These are phyloP conservation scores for Boletellus deceptivus DNA, from an alignment of 1,284 basidiomycete genomes.

Conservation along the genomic window DNA sequence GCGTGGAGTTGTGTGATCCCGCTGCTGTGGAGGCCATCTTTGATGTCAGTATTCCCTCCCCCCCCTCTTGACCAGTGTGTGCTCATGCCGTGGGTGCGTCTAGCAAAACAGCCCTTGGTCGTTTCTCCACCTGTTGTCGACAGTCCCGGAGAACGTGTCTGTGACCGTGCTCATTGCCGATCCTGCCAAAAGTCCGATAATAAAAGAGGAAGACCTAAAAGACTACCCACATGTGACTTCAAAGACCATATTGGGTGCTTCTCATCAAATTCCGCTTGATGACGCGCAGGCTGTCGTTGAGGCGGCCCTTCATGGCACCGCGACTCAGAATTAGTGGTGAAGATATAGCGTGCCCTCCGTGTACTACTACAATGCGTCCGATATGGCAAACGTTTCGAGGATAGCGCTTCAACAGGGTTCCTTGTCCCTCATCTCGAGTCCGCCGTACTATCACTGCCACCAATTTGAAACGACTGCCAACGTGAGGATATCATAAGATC, in stretches of 20 bases:
- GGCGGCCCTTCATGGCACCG: constrained; percentile 5
- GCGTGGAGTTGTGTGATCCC: constrained; percentile 3
- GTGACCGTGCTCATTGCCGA: constrained; percentile 18
- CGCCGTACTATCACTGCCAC: no score
- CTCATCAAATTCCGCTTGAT: constrained; percentile 12
- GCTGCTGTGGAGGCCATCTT: constrained; percentile 1
- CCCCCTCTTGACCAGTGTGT: not conserved
- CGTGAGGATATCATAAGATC: no score
- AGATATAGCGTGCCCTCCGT: no score
- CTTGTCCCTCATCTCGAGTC: no score
- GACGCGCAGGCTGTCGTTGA: constrained; percentile 8
- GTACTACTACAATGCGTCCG: no score
- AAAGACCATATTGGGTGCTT: constrained; percentile 12
- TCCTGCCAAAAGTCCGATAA: constrained; percentile 2
- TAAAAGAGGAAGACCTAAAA: constrained; percentile 7
- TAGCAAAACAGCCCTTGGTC: constrained; percentile 24
- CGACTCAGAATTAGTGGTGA: no score
- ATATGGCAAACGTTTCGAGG: no score
- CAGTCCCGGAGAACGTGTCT: constrained; percentile 13
- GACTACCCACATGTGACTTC: constrained; percentile 9
- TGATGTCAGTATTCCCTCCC: constrained; percentile 9
- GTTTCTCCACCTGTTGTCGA: constrained; percentile 4
- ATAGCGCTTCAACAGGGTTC: no score
- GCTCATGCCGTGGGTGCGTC: not conserved
- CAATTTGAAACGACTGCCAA: no score